phyloP scores from a whole-genome alignment of 371 early-diverging fungal genomes.

The Mucor indicus region DNA sequence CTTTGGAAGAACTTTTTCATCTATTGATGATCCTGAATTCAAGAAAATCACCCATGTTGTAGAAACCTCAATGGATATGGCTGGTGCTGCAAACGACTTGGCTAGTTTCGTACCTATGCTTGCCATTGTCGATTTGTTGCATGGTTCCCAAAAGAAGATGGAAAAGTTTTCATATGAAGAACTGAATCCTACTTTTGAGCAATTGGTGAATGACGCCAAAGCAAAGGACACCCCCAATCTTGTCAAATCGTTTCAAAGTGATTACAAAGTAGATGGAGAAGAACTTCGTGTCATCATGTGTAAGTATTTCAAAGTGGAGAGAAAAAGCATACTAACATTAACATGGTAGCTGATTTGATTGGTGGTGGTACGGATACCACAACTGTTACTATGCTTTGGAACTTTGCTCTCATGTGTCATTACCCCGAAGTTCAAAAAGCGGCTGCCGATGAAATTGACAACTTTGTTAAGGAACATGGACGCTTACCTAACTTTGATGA shows the following conservation, averaged over 20 bases:
- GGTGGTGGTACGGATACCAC: slow-evolving; percentile 14
- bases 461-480: neutral
- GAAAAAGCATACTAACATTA: too few species aligned
- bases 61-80: neutral
- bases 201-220: slow-evolving; percentile 5
- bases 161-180: neutral
- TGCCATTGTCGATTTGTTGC: neutral
- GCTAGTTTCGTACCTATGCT: slow-evolving; percentile 8
- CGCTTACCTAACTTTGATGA: slow-evolving; percentile 4
- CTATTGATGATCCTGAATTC: slow-evolving; percentile 13
- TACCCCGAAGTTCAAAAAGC: slow-evolving; percentile 10
- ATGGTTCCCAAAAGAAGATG: neutral
- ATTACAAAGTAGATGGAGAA: neutral
- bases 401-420: slow-evolving; percentile 8
- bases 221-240: slow-evolving; percentile 2
- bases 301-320: too few species aligned
- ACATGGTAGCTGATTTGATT: slow-evolving; percentile 10
- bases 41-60: neutral
- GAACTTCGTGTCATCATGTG: slow-evolving; percentile 4
- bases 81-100: slow-evolving; percentile 7
- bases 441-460: slow-evolving; percentile 10
- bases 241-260: slow-evolving; percentile 2
- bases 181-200: slow-evolving; percentile 1
- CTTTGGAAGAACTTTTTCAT: slow-evolving; percentile 1
- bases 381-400: slow-evolving; percentile 11